Conservation (phyloP, 208 protist species). For the Naegleria fowleri region DNA sequence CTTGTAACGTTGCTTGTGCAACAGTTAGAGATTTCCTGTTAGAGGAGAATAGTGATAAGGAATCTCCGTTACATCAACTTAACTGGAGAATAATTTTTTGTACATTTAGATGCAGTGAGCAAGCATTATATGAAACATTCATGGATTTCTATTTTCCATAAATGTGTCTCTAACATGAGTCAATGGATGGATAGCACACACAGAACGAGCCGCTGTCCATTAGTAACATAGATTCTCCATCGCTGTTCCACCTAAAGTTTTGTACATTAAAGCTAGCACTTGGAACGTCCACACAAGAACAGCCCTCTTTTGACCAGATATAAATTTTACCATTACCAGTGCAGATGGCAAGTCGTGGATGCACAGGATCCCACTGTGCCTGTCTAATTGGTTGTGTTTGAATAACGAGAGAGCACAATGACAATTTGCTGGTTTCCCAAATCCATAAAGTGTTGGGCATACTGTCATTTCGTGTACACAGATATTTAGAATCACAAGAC, state of each 20-base stretch:
- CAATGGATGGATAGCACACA: background rate
- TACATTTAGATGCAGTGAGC: background rate
- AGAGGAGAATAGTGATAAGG: background rate
- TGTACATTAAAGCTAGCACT: slow-evolving; percentile 12
- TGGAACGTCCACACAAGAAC: slow-evolving; percentile 30
- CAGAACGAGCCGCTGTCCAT: background rate
- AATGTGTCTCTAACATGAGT: background rate
- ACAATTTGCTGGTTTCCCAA: slow-evolving; percentile 27
- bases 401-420: background rate
- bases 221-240: background rate
- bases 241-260: background rate
- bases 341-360: slow-evolving; percentile 8
- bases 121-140: background rate
- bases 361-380: slow-evolving; percentile 24
- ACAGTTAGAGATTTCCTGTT: background rate
- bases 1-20: background rate
- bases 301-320: slow-evolving; percentile 21
- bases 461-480: slow-evolving; percentile 34
- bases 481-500: slow-evolving; percentile 23
- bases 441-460: slow-evolving; percentile 37
- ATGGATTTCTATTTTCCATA: background rate
- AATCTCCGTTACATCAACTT: background rate
- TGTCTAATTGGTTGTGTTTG: background rate
- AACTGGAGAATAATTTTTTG: background rate
- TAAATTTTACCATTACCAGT: slow-evolving; percentile 30